phyloP scores from a whole-genome alignment of 1,284 basidiomycete genomes.

The Trametes pubescens region DNA sequence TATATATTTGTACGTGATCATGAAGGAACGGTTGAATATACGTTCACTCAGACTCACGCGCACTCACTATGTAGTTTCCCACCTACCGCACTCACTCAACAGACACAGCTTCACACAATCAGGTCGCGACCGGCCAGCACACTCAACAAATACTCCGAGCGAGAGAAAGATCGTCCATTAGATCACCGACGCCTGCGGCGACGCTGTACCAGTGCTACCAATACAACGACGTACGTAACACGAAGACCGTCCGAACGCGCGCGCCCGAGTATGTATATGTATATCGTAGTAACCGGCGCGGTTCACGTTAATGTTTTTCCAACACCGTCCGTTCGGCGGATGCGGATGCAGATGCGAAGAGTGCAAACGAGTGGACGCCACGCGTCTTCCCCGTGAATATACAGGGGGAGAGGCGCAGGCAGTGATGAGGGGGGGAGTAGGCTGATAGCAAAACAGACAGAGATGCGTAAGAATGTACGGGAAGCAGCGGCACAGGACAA shows the following conservation, averaged over 20 bases:
- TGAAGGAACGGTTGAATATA: no score
- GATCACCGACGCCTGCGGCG: conserved; percentile 7
- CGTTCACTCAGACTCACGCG: no score
- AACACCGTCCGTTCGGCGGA: not conserved
- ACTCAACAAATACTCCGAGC: no score
- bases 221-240: conserved; percentile 3
- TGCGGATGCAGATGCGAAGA: not conserved
- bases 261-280: not conserved
- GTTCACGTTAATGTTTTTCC: no score
- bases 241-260: not conserved
- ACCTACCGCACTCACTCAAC: no score
- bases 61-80: no score
- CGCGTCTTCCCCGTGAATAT: not conserved
- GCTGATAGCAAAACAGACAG: not conserved
- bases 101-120: no score
- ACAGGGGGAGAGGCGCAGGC: not conserved
- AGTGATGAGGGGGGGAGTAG: not conserved
- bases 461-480: not conserved
- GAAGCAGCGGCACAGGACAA: not conserved
- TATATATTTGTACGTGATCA: no score
- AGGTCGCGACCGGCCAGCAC: no score
- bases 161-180: conserved; percentile 6
- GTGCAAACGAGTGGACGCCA: conserved; percentile 17
- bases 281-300: no score
- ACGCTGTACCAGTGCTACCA: conserved; percentile 4